Evolutionary conservation across 371 early-diverging fungal species (phyloP).

Genomic region (Rhizopus delemar): DNA sequence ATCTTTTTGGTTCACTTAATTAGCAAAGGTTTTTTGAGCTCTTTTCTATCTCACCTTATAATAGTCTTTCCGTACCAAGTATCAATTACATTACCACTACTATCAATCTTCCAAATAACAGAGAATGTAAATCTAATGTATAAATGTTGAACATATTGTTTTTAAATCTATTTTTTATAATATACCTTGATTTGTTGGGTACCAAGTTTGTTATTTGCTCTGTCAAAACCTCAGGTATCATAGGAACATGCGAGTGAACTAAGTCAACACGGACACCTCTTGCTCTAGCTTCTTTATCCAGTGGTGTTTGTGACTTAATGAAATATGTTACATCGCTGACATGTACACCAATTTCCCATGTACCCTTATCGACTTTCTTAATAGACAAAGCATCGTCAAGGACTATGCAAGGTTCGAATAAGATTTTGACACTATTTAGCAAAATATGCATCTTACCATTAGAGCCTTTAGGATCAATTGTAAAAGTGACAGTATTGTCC

Average conservation of each 20-base stretch:
- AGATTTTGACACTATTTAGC: not conserved
- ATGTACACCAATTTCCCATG: slow-evolving; percentile 89
- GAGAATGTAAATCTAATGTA: slow-evolving; percentile 74
- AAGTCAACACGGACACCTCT: slow-evolving; percentile 95
- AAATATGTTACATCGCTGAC: slow-evolving; percentile 98
- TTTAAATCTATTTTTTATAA: not conserved
- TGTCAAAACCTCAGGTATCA: slow-evolving; percentile 92
- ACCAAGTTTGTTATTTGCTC: slow-evolving; percentile 58
- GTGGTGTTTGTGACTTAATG: slow-evolving; percentile 74
- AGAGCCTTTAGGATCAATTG: slow-evolving; percentile 56
- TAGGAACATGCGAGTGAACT: slow-evolving; percentile 87
- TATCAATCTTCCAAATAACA: slow-evolving; percentile 80
- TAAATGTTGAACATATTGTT: not conserved
- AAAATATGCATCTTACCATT: slow-evolving; percentile 6
- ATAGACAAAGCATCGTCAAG: slow-evolving; percentile 95
- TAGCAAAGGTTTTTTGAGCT: not conserved
- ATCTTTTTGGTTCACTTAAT: slow-evolving; percentile 28
- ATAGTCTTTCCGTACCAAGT: slow-evolving; percentile 75
- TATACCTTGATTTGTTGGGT: slow-evolving; percentile 32
- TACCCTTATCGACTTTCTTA: slow-evolving; percentile 60
- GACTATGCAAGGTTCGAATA: slow-evolving; percentile 8
- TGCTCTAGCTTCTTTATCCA: slow-evolving; percentile 89
- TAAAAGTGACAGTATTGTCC: not conserved
- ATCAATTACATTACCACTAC: slow-evolving; percentile 61
- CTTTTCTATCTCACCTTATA: slow-evolving; percentile 53